Conservation (phyloP, 441 rosid genomes). For the Pelargonium fulgidum region DNA sequence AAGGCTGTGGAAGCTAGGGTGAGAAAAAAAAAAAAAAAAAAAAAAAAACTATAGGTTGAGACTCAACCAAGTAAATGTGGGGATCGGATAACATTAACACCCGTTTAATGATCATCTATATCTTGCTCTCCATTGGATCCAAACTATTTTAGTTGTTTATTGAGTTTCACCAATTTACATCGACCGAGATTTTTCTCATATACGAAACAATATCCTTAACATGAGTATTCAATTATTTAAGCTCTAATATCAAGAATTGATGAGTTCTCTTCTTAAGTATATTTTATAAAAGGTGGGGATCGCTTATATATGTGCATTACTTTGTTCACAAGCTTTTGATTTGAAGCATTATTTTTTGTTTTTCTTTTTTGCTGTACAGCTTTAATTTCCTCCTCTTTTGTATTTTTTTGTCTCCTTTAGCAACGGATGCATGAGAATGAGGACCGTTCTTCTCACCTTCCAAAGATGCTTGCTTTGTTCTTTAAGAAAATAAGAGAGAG, state of each 20-base stretch:
- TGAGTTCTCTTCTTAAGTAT: background rate
- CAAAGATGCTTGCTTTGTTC: constrained; percentile 22
- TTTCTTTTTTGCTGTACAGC: background rate
- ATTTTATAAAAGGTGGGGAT: background rate
- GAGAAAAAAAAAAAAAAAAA: no score
- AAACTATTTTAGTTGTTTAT: no score
- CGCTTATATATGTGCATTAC: constrained; percentile 7
- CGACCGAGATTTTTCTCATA: no score
- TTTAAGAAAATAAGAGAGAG: constrained; percentile 15
- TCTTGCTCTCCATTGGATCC: no score
- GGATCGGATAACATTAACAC: no score
- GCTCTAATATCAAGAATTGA: background rate
- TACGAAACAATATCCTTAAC: background rate
- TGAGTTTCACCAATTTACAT: no score
- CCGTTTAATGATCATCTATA: no score
- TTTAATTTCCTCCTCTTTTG: constrained; percentile 9
- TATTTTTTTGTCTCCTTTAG: constrained; percentile 7
- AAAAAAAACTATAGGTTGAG: background rate
- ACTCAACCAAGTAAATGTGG: no score
- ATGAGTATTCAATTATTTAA: background rate
- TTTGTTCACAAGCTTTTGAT: constrained; percentile 15
- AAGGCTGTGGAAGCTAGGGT: no score
- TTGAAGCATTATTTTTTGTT: constrained; percentile 14
- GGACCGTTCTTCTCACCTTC: constrained; percentile 15
- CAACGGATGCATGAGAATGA: constrained; percentile 20